Conservation (phyloP, 805 yeast species). For the Saturnispora dispora region DNA sequence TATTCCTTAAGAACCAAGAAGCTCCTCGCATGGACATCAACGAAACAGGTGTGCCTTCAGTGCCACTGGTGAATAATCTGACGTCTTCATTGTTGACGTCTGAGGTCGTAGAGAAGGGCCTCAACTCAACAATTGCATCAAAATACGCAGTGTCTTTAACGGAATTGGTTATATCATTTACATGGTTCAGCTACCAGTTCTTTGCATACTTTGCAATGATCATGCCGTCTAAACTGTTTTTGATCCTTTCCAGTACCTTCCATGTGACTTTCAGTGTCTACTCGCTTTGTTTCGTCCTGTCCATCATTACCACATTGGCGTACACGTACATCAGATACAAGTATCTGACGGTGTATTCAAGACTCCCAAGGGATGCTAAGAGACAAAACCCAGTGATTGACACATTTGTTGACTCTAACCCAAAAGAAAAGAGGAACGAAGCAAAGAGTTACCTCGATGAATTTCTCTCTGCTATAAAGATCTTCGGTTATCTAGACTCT, state of each 20-base stretch:
- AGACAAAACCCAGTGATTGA: constrained; percentile 38
- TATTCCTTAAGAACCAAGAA: not conserved
- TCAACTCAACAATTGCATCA: not conserved
- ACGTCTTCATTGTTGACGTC: not conserved
- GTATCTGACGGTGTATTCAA: constrained; percentile 55
- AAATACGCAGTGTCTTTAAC: not conserved
- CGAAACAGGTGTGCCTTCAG: not conserved
- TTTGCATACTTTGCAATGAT: constrained; percentile 7
- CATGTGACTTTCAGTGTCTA: constrained; percentile 45
- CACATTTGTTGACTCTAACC: constrained; percentile 32
- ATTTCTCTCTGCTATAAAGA: constrained; percentile 81
- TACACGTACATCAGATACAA: constrained; percentile 51
- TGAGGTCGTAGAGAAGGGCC: not conserved
- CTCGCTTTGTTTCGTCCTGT: constrained; percentile 31
- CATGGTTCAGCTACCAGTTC: constrained; percentile 13
- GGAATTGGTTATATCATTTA: constrained; percentile 14
- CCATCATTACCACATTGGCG: constrained; percentile 26
- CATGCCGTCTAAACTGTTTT: constrained; percentile 14
- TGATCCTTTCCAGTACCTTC: constrained; percentile 35
- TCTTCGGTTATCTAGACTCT: constrained; percentile 86
- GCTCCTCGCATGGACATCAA: not conserved
- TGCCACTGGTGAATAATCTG: not conserved
- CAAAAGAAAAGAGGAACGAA: constrained; percentile 31
- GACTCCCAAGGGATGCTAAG: constrained; percentile 37
- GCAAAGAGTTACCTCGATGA: constrained; percentile 72